phyloP scores from a whole-genome alignment of 345 rosid species.

The Brassica incana region DNA sequence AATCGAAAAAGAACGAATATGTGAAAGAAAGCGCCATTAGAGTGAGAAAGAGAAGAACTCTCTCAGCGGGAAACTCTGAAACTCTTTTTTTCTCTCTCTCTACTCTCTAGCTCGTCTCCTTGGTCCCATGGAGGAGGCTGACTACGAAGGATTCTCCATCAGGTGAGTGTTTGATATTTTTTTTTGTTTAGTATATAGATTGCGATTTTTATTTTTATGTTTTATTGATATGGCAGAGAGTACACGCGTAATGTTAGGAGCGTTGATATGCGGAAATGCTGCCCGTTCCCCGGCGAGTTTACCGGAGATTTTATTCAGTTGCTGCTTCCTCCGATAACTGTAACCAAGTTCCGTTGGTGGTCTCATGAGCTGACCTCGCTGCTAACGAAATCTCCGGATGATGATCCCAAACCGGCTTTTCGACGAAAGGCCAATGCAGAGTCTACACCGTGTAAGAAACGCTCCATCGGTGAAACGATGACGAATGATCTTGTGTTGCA shows the following conservation, averaged over 20 bases:
- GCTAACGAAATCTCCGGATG: slow-evolving; percentile 29
- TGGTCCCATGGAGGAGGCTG: slow-evolving; percentile 47
- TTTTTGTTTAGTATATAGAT: neutral
- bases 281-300: slow-evolving; percentile 50
- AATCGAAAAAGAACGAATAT: slow-evolving; percentile 35
- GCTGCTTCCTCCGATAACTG: slow-evolving; percentile 56
- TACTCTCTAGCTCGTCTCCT: neutral
- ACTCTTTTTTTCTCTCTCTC: neutral
- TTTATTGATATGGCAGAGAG: slow-evolving; percentile 41
- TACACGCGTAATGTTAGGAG: slow-evolving; percentile 49
- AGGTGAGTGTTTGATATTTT: slow-evolving; percentile 40
- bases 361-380: slow-evolving; percentile 53
- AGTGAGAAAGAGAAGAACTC: slow-evolving; percentile 6
- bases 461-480: slow-evolving; percentile 44
- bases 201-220: neutral
- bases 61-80: slow-evolving; percentile 43
- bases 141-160: slow-evolving; percentile 58
- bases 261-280: slow-evolving; percentile 54
- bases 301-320: slow-evolving; percentile 35
- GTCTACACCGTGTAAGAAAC: slow-evolving; percentile 49
- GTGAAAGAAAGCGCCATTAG: slow-evolving; percentile 33
- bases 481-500: slow-evolving; percentile 23
- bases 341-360: slow-evolving; percentile 73
- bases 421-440: slow-evolving; percentile 37
- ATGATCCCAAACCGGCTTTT: slow-evolving; percentile 2